Conservation (phyloP, 192 early-diverging fungal genomes). For the Chytriomyces sp. region DNA sequence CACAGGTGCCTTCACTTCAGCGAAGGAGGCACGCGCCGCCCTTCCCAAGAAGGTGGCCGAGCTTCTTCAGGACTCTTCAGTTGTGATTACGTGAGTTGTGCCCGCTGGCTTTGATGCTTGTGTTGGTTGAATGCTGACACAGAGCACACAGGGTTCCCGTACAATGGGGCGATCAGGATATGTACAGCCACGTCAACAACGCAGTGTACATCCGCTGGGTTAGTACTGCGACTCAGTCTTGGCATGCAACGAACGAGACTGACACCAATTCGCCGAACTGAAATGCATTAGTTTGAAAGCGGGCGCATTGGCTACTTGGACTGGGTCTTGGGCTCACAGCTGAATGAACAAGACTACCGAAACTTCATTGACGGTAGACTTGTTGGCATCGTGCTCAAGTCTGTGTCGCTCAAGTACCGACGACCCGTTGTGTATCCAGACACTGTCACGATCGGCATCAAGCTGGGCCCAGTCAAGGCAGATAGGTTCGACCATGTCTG, state of each 20-base stretch:
- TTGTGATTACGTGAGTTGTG: conserved; percentile 21
- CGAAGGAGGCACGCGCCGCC: conserved; percentile 13
- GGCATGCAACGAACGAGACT: too few relatives aligned
- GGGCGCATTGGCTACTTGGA: conserved; percentile 48
- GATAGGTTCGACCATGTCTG: conserved; percentile 45
- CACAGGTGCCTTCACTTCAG: neutral
- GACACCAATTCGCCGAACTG: neutral
- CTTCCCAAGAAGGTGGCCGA: conserved; percentile 30
- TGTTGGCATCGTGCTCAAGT: conserved; percentile 51
- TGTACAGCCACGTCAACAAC: conserved; percentile 27
- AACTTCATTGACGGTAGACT: conserved; percentile 34
- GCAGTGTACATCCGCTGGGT: neutral
- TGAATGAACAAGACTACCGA: conserved; percentile 24
- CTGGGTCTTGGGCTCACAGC: conserved; percentile 34
- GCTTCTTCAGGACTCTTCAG: conserved; percentile 32
- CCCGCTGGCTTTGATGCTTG: too few relatives aligned
- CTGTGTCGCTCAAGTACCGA: conserved; percentile 44
- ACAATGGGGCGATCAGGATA: conserved; percentile 49
- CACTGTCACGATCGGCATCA: conserved; percentile 39
- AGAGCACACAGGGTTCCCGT: conserved; percentile 26
- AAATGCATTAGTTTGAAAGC: conserved; percentile 22
- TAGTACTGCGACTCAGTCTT: too few relatives aligned
- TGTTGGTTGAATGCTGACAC: too few relatives aligned
- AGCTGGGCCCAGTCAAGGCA: conserved; percentile 16
- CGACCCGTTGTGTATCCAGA: conserved; percentile 52